A percentile compares a stretch with the other conserved stretches of the same genome.
These are phyloP conservation scores for Colletotrichum sojae DNA, from an alignment of 2,329 filamentous ascomycete species.

Conservation along the genomic window DNA sequence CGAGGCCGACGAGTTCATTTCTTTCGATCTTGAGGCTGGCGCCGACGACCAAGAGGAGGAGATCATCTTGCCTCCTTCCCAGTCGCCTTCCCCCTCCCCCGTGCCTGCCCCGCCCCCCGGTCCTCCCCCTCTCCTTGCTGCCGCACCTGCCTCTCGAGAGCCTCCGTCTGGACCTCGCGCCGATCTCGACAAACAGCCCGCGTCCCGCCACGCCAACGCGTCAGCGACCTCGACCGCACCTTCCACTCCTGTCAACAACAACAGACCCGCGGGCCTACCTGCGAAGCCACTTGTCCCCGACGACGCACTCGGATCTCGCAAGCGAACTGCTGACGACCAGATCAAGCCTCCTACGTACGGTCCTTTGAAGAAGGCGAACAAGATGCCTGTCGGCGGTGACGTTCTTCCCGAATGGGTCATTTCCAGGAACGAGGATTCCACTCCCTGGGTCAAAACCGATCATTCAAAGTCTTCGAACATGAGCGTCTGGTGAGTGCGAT, in stretches of 20 bases:
- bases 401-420: constrained; percentile 68
- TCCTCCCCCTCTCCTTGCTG: constrained; percentile 14
- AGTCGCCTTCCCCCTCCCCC: constrained; percentile 32
- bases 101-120: constrained; percentile 26
- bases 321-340: constrained; percentile 80
- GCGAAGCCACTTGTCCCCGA: constrained; percentile 48
- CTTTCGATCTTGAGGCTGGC: constrained; percentile 77
- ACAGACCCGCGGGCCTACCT: constrained; percentile 43
- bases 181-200: neutral
- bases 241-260: constrained; percentile 42
- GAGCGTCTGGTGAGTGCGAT: constrained; percentile 68
- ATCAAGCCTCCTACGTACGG: constrained; percentile 72
- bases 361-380: constrained; percentile 65
- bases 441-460: constrained; percentile 75
- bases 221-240: constrained; percentile 41
- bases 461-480: constrained; percentile 68
- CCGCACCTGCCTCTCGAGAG: neutral
- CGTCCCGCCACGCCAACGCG: constrained; percentile 33
- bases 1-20: constrained; percentile 88
- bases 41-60: constrained; percentile 59
- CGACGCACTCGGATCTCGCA: constrained; percentile 73
- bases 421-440: constrained; percentile 56
- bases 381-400: constrained; percentile 63
- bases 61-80: constrained; percentile 38
- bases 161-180: constrained; percentile 26